phyloP scores from a whole-genome alignment of 2,329 filamentous ascomycete species.

The Epicoccum sorghinum region DNA sequence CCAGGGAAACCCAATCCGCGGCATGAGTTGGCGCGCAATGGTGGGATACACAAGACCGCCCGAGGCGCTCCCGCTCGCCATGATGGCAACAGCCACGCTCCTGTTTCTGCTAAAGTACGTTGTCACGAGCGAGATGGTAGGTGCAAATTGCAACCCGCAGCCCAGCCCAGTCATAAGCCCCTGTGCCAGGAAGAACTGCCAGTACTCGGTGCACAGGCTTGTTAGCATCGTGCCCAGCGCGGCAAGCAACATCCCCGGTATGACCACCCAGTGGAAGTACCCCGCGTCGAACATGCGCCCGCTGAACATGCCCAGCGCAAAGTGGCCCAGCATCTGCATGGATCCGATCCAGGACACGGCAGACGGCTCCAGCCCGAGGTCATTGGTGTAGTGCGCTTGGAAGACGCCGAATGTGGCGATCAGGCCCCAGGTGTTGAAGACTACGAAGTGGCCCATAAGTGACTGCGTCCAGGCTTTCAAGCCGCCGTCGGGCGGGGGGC shows the following conservation, averaged over 20 bases:
- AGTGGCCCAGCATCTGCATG: slow-evolving; percentile 58
- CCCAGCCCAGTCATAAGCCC: slow-evolving; percentile 44
- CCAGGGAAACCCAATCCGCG: slow-evolving; percentile 68
- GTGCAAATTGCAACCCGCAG: slow-evolving; percentile 44
- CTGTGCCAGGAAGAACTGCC: slow-evolving; percentile 53
- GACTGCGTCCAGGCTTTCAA: slow-evolving; percentile 47
- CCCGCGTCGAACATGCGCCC: slow-evolving; percentile 60
- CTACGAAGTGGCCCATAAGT: slow-evolving; percentile 45
- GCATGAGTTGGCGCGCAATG: slow-evolving; percentile 60
- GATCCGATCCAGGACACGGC: slow-evolving; percentile 61
- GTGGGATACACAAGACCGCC: slow-evolving; percentile 70
- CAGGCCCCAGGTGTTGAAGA: slow-evolving; percentile 47
- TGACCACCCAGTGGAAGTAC: slow-evolving; percentile 54
- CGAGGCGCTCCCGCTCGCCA: slow-evolving; percentile 64
- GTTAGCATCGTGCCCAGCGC: slow-evolving; percentile 60
- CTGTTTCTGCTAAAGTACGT: slow-evolving; percentile 68
- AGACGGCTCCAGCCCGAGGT: slow-evolving; percentile 41
- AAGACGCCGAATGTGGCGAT: slow-evolving; percentile 48
- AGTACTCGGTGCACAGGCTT: slow-evolving; percentile 56
- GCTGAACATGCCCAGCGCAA: slow-evolving; percentile 58
- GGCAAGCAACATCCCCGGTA: slow-evolving; percentile 52
- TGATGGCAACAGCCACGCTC: slow-evolving; percentile 65
- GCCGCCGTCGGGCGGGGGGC: slow-evolving; percentile 48
- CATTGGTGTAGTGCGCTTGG: slow-evolving; percentile 43
- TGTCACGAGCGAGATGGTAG: slow-evolving; percentile 36